Conservation (phyloP, 306 rosid genomes). For the Quercus aquifolioides region DNA sequence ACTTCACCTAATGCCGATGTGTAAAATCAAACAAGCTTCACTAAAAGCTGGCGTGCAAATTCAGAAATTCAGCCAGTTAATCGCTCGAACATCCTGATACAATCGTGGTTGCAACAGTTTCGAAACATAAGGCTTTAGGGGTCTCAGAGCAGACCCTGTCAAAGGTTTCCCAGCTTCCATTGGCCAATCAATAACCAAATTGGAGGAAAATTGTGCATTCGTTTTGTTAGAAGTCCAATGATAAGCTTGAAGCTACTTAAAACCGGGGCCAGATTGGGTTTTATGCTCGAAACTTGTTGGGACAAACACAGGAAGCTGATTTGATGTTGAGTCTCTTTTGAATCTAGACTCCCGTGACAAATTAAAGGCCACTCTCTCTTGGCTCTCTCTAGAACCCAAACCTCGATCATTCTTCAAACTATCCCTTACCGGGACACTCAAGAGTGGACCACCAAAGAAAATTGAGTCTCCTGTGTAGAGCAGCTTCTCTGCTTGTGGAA, state of each 20-base stretch:
- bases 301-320: constrained; percentile 93
- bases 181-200: not conserved
- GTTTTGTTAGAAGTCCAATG: constrained; percentile 32
- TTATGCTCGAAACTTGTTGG: constrained; percentile 65
- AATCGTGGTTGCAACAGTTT: constrained; percentile 4
- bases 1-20: constrained; percentile 27
- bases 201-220: not conserved
- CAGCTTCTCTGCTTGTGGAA: constrained; percentile 62
- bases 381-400: constrained; percentile 43
- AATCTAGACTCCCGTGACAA: constrained; percentile 67
- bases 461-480: constrained; percentile 92
- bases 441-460: constrained; percentile 87
- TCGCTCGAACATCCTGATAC: constrained; percentile 2
- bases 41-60: not conserved
- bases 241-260: constrained; percentile 31
- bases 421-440: constrained; percentile 70
- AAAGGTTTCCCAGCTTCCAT: not conserved
- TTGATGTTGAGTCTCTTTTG: constrained; percentile 73
- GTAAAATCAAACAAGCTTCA: not conserved
- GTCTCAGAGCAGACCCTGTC: constrained; percentile 1
- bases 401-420: constrained; percentile 55
- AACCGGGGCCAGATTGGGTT: constrained; percentile 54
- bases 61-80: constrained; percentile 26
- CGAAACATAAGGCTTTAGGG: constrained; percentile 11
- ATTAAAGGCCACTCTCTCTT: constrained; percentile 49